Evolutionary conservation across 169 alveolate species (phyloP), one percentile per base, ranked within the genome.

Genomic region (Plasmodium yoelii): DNA sequence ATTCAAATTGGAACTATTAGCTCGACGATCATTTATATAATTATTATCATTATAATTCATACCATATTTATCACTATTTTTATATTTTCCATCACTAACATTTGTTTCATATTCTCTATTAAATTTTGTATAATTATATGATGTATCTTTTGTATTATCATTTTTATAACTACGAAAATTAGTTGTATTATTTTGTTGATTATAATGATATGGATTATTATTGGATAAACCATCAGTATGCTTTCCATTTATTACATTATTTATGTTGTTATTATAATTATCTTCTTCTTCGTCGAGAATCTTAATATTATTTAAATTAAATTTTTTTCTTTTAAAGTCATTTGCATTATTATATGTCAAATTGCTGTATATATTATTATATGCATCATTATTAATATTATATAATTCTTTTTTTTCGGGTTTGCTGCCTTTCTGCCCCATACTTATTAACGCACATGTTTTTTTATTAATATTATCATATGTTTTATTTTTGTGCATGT

Each of bases 401-500:
- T 55, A 82, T 5, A 82, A 34, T 18, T 63, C 53, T n/a, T 82
- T 61, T 68, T 67, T 42, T 24, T 65, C 46, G 28, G 61, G 19
- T 39, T 82, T 82, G 22, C 57, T 64, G 47, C 56, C 68, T 49
- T 46, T 82, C 15, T 65, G 84, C 5, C 90, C 90, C 90, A 82
- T 82, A 7, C 68, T 75, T 49, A 44, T 12, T 9, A 56, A 61
- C 12, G 56, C 56, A 4, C n/a, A 12, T 2, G 24, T 53, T 55
- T 42, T 51, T 9, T 28, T 10, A 13, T 39, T 77, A 28, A 39
- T 56, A 22, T 77, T 64, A 15, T 28, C 51, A 68, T 77, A 13
- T 19, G 47, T 15, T 9, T 26, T 28, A 46, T 61, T 10, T 8
- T 64, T 60, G 28, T 22, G 39, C 7, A 77, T 22, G 55, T 9